phyloP scores from a whole-genome alignment of 495 filamentous ascomycete species.

The Xylaria cubensis region DNA sequence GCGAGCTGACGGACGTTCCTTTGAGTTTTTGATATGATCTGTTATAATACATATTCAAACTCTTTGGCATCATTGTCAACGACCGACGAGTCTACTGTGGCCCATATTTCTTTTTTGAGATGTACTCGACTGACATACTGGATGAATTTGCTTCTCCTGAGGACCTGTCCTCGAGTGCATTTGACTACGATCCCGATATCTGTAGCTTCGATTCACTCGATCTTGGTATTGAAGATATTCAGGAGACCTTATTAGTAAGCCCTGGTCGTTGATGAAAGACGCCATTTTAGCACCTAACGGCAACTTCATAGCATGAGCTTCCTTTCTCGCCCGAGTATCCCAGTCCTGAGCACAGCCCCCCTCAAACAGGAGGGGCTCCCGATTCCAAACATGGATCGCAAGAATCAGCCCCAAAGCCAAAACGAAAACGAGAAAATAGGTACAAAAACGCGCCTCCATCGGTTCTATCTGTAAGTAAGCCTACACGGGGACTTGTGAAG shows the following conservation, averaged over 20 bases:
- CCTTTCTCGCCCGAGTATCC: constrained; percentile 45
- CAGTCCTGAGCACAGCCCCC: constrained; percentile 40
- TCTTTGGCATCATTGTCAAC: background rate
- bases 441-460: constrained; percentile 58
- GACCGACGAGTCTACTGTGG: background rate
- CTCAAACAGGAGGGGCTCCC: constrained; percentile 34
- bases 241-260: background rate
- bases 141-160: background rate
- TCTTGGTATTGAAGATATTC: background rate
- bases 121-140: background rate
- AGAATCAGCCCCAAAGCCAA: constrained; percentile 47
- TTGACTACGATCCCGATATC: background rate
- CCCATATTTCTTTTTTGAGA: background rate
- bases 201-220: background rate
- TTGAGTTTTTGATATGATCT: background rate
- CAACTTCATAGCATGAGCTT: constrained; percentile 43
- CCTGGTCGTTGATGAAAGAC: background rate
- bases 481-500: background rate
- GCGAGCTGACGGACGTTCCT: background rate
- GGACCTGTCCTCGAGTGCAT: background rate
- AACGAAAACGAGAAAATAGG: constrained; percentile 56
- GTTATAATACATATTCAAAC: background rate
- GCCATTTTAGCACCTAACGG: constrained; percentile 23
- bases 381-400: constrained; percentile 47
- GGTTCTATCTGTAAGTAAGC: constrained; percentile 51